Conservation (phyloP, 805 yeast genomes). For the Pichia heedii region DNA sequence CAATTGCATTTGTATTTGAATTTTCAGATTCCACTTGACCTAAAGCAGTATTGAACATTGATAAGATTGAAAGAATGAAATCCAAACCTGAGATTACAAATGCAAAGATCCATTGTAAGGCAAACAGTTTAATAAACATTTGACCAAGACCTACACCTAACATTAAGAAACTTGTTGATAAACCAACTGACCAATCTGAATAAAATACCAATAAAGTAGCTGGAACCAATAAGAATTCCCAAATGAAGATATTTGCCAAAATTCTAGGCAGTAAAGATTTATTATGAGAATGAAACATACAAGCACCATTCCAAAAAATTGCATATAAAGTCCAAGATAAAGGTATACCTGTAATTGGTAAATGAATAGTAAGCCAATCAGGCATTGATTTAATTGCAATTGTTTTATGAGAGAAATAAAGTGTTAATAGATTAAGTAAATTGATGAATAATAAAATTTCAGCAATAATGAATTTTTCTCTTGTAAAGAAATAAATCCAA, state of each 20-base stretch:
- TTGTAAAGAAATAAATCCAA: conserved; percentile 58
- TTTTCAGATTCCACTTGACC: conserved; percentile 6
- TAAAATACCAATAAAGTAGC: conserved; percentile 44
- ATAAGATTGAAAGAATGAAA: conserved; percentile 40
- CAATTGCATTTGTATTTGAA: conserved; percentile 10
- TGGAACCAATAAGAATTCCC: conserved; percentile 71
- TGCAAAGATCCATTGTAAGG: conserved; percentile 83
- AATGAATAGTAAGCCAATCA: conserved; percentile 52
- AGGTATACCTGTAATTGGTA: conserved; percentile 62
- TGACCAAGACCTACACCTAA: conserved; percentile 68
- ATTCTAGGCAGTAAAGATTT: conserved; percentile 49
- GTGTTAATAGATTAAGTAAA: conserved; percentile 46
- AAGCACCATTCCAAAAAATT: conserved; percentile 82
- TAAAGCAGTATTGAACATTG: conserved; percentile 32
- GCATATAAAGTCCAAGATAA: conserved; percentile 66
- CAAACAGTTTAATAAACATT: conserved; percentile 56
- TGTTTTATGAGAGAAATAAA: conserved; percentile 54
- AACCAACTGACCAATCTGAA: conserved; percentile 66
- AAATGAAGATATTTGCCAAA: conserved; percentile 62
- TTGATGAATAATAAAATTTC: conserved; percentile 53
- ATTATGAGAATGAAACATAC: conserved; percentile 53
- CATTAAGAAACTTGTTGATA: conserved; percentile 46
- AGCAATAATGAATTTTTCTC: conserved; percentile 47
- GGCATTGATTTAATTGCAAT: conserved; percentile 42
- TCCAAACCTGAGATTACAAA: conserved; percentile 53